phyloP scores from a whole-genome alignment of 768 basidiomycete species.

The Psilocybe subaeruginosa region DNA sequence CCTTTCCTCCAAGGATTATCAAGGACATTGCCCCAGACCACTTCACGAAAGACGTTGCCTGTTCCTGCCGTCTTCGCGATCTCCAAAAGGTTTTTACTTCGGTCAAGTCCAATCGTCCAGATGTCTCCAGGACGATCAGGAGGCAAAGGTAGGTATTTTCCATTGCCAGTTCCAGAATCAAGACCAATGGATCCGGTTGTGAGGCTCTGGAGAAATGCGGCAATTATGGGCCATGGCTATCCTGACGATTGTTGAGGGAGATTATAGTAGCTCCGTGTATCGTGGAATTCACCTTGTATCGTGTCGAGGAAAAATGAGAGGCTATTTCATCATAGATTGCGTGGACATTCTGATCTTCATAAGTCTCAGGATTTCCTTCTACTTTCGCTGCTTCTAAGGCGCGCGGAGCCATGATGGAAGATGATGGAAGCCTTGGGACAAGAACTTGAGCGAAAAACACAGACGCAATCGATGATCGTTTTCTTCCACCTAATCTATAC shows the following conservation, averaged over 20 bases:
- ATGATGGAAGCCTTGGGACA: slow-evolving; percentile 2
- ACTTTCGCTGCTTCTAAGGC: slow-evolving; percentile 44
- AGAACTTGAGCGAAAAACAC: not conserved
- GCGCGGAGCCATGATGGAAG: slow-evolving; percentile 29
- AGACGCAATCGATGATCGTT: not conserved
- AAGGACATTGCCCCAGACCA: slow-evolving; percentile 81
- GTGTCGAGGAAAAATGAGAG: slow-evolving; percentile 83
- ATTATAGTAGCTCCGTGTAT: not conserved
- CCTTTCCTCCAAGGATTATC: slow-evolving; percentile 74
- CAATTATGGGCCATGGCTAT: slow-evolving; percentile 91
- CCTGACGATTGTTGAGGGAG: slow-evolving; percentile 15
- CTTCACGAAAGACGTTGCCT: slow-evolving; percentile 54
- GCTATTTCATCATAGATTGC: slow-evolving; percentile 85
- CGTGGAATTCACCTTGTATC: slow-evolving; percentile 71
- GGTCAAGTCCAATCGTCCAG: slow-evolving; percentile 84
- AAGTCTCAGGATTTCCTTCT: slow-evolving; percentile 52
- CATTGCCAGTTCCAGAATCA: slow-evolving; percentile 96
- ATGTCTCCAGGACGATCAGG: slow-evolving; percentile 58
- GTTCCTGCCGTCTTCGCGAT: slow-evolving; percentile 72
- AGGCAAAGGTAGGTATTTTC: slow-evolving; percentile 90
- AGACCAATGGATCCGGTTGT: slow-evolving; percentile 84
- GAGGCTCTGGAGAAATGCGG: slow-evolving; percentile 69
- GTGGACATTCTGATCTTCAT: slow-evolving; percentile 82
- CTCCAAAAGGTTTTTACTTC: slow-evolving; percentile 76
- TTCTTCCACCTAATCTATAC: slow-evolving; percentile 10